Percentiles rank a stretch among this genome's conserved stretches.
Conservation (phyloP, 2,329 filamentous ascomycete genomes). For the Pseudocercospora macadamiae region DNA sequence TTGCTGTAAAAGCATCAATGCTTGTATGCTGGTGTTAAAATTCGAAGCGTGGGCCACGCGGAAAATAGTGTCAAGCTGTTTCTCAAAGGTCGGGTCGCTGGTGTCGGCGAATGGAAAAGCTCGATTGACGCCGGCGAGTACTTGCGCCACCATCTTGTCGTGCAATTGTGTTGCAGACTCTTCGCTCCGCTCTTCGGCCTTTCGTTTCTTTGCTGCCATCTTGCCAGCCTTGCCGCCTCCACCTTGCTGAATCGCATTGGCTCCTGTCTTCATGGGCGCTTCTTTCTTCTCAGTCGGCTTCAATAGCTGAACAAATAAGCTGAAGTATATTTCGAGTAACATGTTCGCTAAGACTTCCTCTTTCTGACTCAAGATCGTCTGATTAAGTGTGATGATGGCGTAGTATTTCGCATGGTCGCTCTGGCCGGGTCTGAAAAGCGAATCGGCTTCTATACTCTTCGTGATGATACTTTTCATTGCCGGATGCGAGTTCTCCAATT, state of each 20-base stretch:
- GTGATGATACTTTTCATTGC: constrained; percentile 92
- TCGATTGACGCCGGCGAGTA: constrained; percentile 92
- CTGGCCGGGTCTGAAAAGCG: constrained; percentile 85
- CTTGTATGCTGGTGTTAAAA: constrained; percentile 98
- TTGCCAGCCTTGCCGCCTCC: constrained; percentile 58
- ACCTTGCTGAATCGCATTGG: constrained; percentile 47
- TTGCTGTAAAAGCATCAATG: constrained; percentile 92
- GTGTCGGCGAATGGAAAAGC: constrained; percentile 89
- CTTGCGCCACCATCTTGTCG: constrained; percentile 89
- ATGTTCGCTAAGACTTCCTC: constrained; percentile 80
- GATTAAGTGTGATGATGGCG: constrained; percentile 93
- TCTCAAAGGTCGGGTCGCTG: constrained; percentile 77
- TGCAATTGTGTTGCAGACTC: constrained; percentile 63
- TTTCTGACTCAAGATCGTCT: constrained; percentile 85
- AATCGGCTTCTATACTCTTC: constrained; percentile 80
- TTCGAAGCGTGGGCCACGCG: constrained; percentile 96
- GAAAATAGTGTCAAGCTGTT: constrained; percentile 92
- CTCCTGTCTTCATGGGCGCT: constrained; percentile 25
- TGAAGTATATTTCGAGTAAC: constrained; percentile 89
- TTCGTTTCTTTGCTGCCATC: constrained; percentile 53
- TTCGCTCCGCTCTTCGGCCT: constrained; percentile 43
- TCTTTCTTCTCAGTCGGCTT: constrained; percentile 57
- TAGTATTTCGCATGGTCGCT: constrained; percentile 91
- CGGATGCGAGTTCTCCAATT: constrained; percentile 85
- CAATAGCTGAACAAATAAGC: constrained; percentile 79